Evolutionary conservation across 768 basidiomycete genomes (phyloP).

Genomic region (Podaxis sp.): DNA sequence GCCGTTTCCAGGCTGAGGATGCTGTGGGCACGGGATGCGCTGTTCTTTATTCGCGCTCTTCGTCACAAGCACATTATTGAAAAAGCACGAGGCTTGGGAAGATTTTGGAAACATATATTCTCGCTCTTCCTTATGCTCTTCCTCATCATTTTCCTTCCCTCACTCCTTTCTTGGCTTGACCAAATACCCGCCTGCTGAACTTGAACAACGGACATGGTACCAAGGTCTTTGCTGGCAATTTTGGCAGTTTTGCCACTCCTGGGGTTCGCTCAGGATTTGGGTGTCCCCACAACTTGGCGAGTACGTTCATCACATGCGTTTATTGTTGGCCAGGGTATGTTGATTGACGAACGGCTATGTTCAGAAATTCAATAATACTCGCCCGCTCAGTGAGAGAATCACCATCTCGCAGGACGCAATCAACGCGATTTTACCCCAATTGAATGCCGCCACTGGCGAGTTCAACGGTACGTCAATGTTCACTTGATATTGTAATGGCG

Average conservation of each 20-base stretch:
- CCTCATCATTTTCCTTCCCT: background rate
- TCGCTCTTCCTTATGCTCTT: too few relatives aligned
- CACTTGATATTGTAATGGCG: background rate
- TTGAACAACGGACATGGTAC: background rate
- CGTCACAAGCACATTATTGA: background rate
- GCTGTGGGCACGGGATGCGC: background rate
- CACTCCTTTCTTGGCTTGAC: background rate
- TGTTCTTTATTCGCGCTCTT: background rate
- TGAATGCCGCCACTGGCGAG: constrained; percentile 36
- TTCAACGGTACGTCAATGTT: constrained; percentile 37
- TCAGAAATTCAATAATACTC: constrained; percentile 43
- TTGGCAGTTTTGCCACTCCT: background rate
- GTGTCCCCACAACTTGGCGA: constrained; percentile 44
- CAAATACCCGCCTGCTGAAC: background rate
- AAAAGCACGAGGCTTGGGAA: too few relatives aligned
- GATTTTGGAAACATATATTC: too few relatives aligned
- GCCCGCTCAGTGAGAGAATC: constrained; percentile 38
- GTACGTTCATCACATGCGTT: constrained; percentile 26
- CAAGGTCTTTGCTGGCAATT: background rate
- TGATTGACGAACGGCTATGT: background rate
- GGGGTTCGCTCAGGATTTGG: background rate
- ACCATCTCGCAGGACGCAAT: constrained; percentile 42
- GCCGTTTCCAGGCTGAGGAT: background rate
- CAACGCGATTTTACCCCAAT: constrained; percentile 37
- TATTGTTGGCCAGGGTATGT: background rate